Base-by-base conservation (phyloP, 768 basidiomycete genomes). In the Tricholoma bakamatsutake region DNA sequence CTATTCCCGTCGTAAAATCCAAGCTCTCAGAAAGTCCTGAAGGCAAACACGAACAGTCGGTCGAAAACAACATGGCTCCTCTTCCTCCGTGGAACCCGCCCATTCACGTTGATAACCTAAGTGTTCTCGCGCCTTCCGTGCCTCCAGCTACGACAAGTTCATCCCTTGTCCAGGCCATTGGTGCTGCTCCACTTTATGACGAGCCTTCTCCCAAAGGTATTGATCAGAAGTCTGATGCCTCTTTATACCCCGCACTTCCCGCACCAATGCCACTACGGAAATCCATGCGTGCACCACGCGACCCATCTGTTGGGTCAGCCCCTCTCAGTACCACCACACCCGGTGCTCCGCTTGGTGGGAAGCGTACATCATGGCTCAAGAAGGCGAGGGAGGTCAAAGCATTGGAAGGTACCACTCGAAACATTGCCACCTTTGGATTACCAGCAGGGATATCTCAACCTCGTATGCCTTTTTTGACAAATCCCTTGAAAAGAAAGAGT, bases 321-420 rank as follows among this genome's bases (percentile, higher is more conserved):
- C 59, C 67, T 31, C 56, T 72, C 18, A 73, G 74, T 3, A 68
- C 69, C 18, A 71, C 71, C 13, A 77, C 76, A 2, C 74, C 78
- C 37, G 73, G 76, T n/a, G 67, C 69, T 4, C 64, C 71, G 18
- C 65, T 68, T 27, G 74, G 73, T 9, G 82, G 80, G 2, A 90
- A 88, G 62, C 82, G 89, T 31, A 87, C 87, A 8, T 91, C 90
- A 3, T 91, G 90, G 90, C 68, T 92, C 53, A 82, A 80, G 69
- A 89, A 88, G 62, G 90, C 85, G 12, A 77, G 88, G 34, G 87
- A 88, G 63, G 83, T 77, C 24, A 87, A 86, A 59, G 86, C 86
- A 15, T 70, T 82, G 64, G 89, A 89, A 63, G 74, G 72, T n/a
- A 72, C 72, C 10, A 62, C 61, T 55, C 80, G 70, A 65, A 78